phyloP scores from a whole-genome alignment of 148 eudicot species.

The Cornus kousa region DNA sequence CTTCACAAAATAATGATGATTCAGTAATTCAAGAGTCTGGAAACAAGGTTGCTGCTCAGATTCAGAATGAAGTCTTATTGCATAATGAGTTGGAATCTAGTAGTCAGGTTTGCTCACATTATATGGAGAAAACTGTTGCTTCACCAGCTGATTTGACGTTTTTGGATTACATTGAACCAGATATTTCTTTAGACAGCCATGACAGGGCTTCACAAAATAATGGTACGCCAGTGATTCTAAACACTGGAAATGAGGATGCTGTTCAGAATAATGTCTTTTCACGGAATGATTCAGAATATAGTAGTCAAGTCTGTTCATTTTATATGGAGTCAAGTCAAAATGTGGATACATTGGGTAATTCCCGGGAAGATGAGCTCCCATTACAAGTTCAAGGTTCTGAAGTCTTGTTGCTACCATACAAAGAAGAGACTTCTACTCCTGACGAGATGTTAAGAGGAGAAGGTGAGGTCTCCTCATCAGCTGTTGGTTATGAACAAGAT shows the following conservation, averaged over 20 bases:
- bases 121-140: no score
- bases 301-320: slow-evolving; percentile 16
- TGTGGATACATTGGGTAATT: slow-evolving; percentile 27
- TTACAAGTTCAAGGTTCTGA: slow-evolving; percentile 49
- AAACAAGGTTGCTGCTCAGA: slow-evolving; percentile 22
- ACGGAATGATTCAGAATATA: slow-evolving; percentile 17
- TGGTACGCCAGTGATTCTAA: no score
- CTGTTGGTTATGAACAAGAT: slow-evolving; percentile 45
- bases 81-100: no score
- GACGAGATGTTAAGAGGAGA: slow-evolving; percentile 26
- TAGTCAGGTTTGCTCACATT: no score
- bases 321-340: slow-evolving; percentile 19
- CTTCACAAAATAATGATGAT: slow-evolving; percentile 19
- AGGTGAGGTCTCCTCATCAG: slow-evolving; percentile 35
- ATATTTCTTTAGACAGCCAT: no score
- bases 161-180: no score
- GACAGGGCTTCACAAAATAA: no score
- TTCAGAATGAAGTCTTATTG: background rate
- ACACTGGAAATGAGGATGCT: no score
- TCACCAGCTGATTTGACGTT: no score
- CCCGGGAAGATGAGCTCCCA: slow-evolving; percentile 40
- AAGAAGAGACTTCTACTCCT: slow-evolving; percentile 36
- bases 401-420: slow-evolving; percentile 57
- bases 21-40: slow-evolving; percentile 24
- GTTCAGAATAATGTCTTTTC: slow-evolving; percentile 2